phyloP scores from a whole-genome alignment of 163 green algal genomes.

The Scenedesmus sp. region DNA sequence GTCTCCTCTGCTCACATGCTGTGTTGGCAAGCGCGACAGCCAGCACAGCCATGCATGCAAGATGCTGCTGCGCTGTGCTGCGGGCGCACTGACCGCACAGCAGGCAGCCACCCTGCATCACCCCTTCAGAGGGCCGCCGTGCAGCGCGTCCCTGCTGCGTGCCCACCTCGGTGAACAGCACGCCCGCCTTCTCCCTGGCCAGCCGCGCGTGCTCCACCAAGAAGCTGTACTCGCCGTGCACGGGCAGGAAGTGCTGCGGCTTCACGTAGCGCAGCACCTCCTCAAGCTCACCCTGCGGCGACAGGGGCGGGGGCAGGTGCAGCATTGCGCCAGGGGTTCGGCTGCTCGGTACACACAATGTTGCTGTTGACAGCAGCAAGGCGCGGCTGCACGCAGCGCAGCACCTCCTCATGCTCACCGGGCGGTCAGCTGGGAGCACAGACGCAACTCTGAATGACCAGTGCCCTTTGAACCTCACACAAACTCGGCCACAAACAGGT shows the following conservation, averaged over 20 bases:
- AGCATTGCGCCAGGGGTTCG: no score
- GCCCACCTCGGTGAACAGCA: conserved; percentile 86
- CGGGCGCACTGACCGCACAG: no score
- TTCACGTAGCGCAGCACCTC: conserved; percentile 92
- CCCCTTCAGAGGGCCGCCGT: conserved; percentile 75
- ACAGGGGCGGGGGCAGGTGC: background rate
- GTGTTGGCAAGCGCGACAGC: no score
- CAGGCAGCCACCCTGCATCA: conserved; percentile 61
- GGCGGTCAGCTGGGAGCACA: background rate
- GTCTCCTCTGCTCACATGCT: no score
- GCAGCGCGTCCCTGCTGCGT: no score
- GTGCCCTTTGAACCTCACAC: no score
- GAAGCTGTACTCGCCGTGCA: conserved; percentile 98
- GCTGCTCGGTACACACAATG: conserved; percentile 50
- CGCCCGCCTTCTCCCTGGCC: conserved; percentile 77
- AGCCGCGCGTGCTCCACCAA: conserved; percentile 94
- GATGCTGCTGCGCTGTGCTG: no score
- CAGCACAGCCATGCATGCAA: no score
- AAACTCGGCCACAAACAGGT: no score
- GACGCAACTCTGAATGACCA: no score
- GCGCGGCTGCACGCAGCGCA: conserved; percentile 92
- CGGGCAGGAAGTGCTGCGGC: conserved; percentile 98
- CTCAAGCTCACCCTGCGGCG: conserved; percentile 87
- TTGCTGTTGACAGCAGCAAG: no score
- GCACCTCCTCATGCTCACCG: conserved; percentile 92